Evolutionary conservation across 805 yeast species (phyloP).

Genomic region (Yarrowia keelungensis): DNA sequence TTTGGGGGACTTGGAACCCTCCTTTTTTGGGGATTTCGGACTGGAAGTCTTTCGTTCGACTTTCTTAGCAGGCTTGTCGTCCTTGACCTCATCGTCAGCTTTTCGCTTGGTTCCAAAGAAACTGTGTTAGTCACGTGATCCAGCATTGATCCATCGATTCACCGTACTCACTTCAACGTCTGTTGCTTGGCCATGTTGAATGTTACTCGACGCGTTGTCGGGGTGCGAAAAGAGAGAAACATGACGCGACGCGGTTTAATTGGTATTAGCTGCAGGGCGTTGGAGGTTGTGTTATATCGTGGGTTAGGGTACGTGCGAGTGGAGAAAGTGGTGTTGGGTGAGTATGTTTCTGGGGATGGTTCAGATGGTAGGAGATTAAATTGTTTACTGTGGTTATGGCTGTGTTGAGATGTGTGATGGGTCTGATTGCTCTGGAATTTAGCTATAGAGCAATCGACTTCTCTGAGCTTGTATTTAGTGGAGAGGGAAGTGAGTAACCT

Average conservation of each 20-base stretch:
- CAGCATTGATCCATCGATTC: too few species aligned
- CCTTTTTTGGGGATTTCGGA: not conserved
- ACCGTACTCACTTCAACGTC: constrained; percentile 40
- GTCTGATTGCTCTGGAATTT: too few species aligned
- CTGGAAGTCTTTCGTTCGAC: not conserved
- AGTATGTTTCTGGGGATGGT: too few species aligned
- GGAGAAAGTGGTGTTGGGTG: too few species aligned
- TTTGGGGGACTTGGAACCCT: constrained; percentile 7
- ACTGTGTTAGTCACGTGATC: constrained; percentile 18
- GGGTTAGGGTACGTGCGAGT: not conserved
- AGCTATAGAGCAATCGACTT: too few species aligned
- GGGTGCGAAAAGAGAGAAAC: constrained; percentile 37
- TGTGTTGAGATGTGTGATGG: too few species aligned
- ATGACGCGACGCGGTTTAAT: constrained; percentile 37
- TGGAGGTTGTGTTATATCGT: too few species aligned
- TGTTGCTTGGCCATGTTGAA: constrained; percentile 40
- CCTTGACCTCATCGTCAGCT: constrained; percentile 23
- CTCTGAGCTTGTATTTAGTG: too few species aligned
- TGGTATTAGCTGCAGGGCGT: constrained; percentile 15
- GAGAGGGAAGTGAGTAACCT: too few species aligned
- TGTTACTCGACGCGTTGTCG: constrained; percentile 32
- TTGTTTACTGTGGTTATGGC: too few species aligned
- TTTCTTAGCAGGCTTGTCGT: not conserved
- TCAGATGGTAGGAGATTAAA: too few species aligned
- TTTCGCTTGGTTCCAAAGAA: constrained; percentile 36